These are phyloP conservation scores for Suhomyces atakaporum DNA, from an alignment of 1,139 yeast species.

Conservation along the genomic window DNA sequence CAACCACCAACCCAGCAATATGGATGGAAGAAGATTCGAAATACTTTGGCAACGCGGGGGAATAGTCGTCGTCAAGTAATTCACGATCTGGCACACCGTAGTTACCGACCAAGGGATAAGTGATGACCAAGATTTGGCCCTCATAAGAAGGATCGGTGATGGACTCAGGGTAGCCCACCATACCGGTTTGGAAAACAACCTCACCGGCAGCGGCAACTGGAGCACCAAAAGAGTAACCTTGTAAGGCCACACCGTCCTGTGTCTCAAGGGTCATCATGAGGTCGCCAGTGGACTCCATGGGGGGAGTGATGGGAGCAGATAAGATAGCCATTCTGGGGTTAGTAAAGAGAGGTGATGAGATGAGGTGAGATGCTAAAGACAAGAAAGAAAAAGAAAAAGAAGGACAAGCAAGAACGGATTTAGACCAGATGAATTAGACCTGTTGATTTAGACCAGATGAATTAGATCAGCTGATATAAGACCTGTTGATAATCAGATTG, in stretches of 20 bases:
- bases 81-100: slow-evolving; percentile 97
- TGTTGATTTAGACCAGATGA: no score
- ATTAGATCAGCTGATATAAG: no score
- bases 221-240: slow-evolving; percentile 99
- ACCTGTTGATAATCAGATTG: no score
- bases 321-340: slow-evolving; percentile 24
- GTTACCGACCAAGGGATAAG: slow-evolving; percentile 96
- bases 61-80: slow-evolving; percentile 67
- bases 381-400: no score
- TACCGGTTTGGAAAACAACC: slow-evolving; percentile 98
- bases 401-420: no score
- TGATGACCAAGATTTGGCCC: slow-evolving; percentile 95
- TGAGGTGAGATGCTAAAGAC: no score
- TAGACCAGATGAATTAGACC: no score
- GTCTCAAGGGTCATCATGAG: slow-evolving; percentile 88
- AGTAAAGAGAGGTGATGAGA: no score
- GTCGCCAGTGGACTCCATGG: slow-evolving; percentile 79
- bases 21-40: slow-evolving; percentile 92
- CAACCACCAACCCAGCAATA: slow-evolving; percentile 95
- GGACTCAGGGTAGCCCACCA: slow-evolving; percentile 99
- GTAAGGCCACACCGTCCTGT: slow-evolving; percentile 84
- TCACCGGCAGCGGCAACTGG: slow-evolving; percentile 90
- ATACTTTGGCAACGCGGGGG: slow-evolving; percentile 80
- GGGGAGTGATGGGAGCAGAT: slow-evolving; percentile 83
- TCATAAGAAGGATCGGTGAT: slow-evolving; percentile 98